Evolutionary conservation across 805 yeast genomes (phyloP), one percentile per base, ranked within the genome.

Genomic region (Saccharomycopsis sp.): DNA sequence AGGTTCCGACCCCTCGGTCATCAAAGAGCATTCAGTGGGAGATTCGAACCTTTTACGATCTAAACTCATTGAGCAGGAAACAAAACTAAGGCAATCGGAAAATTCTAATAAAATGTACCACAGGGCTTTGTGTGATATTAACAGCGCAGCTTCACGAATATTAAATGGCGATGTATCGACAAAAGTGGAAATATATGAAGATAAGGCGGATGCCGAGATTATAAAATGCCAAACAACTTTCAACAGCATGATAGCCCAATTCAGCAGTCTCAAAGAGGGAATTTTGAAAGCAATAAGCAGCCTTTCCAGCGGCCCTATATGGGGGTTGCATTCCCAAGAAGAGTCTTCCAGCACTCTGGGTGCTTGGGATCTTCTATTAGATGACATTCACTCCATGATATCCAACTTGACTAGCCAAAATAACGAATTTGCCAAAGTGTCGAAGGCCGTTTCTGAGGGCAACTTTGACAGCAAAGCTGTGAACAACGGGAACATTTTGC

Each of bases 311-410:
- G 95, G 95, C n/a, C n/a, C n/a, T n/a, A n/a, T n/a, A n/a, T n/a
- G n/a, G 51, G 83, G 83, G 48, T 67, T 85, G 30, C 95, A 95
- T 50, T 95, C 95, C 29, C 92, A 82, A 55, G 94, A 89, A 30
- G 81, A 79, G 48, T 79, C 78, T 48, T 79, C 77, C 39, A 89
- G 88, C n/a, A 75, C 88, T 1, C 84, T 78, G 6, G 95, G 95
- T 15, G 80, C 82, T 38, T 84, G 95, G 95, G 77, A 79, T 53
- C 88, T 81, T 54, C 68, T 85, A 33, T 79, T 94, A 2, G 95
- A 84, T 58, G 84, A 84, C 52, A 84, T 84, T 42, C 85, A 84
- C 56, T 89, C 94, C 31, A 84, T 84, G 95, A 94, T 95, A 16
- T 65, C 80, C 34, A 85, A 85, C 58, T 68, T 84, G 53, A 84